Conservation (phyloP, 1,284 basidiomycete species). For the Termitomyces sp. region DNA sequence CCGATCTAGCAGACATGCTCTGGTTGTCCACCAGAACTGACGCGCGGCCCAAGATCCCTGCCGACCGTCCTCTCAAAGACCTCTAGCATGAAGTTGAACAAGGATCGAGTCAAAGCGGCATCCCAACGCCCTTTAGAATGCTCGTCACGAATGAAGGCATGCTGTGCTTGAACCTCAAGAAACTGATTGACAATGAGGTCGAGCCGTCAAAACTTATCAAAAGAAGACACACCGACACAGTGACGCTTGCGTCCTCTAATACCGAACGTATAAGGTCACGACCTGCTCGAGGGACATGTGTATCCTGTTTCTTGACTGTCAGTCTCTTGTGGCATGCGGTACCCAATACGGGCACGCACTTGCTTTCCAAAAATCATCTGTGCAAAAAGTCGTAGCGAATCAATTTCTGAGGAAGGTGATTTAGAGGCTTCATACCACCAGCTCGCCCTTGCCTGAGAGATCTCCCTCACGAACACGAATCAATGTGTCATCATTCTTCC, state of each 20-base stretch:
- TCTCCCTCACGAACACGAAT: slow-evolving; percentile 69
- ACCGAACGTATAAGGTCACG: slow-evolving; percentile 78
- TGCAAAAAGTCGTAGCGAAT: neutral
- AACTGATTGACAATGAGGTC: slow-evolving; percentile 48
- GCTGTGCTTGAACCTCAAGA: slow-evolving; percentile 89
- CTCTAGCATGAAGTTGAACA: slow-evolving; percentile 88
- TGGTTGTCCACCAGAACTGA: slow-evolving; percentile 37
- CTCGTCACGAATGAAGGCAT: slow-evolving; percentile 91
- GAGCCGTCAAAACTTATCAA: neutral
- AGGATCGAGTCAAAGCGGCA: slow-evolving; percentile 75
- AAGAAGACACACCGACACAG: slow-evolving; percentile 51
- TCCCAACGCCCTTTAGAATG: slow-evolving; percentile 91
- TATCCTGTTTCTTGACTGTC: slow-evolving; percentile 48
- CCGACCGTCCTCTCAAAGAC: slow-evolving; percentile 86
- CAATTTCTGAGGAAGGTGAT: neutral
- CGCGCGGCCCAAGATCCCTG: slow-evolving; percentile 72
- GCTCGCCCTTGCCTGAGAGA: slow-evolving; percentile 71
- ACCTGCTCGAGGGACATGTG: slow-evolving; percentile 82
- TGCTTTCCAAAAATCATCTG: slow-evolving; percentile 94
- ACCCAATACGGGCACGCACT: slow-evolving; percentile 32
- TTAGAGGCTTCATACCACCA: slow-evolving; percentile 53
- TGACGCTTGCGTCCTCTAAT: slow-evolving; percentile 73
- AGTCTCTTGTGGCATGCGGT: neutral
- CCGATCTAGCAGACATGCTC: slow-evolving; percentile 71
- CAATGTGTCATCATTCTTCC: slow-evolving; percentile 77